These are phyloP conservation scores for Coniochaeta sp. DNA, from an alignment of 2,329 filamentous ascomycete genomes.

Conservation along the genomic window DNA sequence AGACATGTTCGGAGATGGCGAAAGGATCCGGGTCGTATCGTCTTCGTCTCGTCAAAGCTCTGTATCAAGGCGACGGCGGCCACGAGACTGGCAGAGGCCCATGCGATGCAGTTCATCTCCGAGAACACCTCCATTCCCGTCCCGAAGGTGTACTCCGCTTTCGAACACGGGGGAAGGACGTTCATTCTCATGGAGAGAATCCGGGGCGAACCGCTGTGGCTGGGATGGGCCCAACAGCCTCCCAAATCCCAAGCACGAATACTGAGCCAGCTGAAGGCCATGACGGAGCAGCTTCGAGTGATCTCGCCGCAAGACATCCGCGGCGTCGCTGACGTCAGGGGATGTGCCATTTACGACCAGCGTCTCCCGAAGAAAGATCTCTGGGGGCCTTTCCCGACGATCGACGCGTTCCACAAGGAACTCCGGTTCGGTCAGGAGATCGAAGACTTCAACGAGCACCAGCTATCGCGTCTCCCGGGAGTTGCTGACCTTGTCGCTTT, in stretches of 20 bases:
- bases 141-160: constrained; percentile 33
- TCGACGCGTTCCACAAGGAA: constrained; percentile 17
- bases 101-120: constrained; percentile 30
- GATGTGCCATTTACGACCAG: constrained; percentile 15
- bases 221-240: constrained; percentile 8
- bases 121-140: constrained; percentile 34
- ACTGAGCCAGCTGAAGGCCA: constrained; percentile 12
- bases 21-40: background rate
- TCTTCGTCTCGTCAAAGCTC: constrained; percentile 1
- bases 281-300: constrained; percentile 12
- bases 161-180: constrained; percentile 21
- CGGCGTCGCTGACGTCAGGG: constrained; percentile 10
- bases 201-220: constrained; percentile 13
- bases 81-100: constrained; percentile 27
- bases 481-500: constrained; percentile 10
- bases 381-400: constrained; percentile 18
- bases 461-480: background rate
- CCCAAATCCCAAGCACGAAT: constrained; percentile 12
- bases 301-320: constrained; percentile 4
- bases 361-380: constrained; percentile 10
- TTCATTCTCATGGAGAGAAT: constrained; percentile 37
- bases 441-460: background rate
- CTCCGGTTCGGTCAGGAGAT: background rate
- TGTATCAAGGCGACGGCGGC: constrained; percentile 24
- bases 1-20: background rate